phyloP scores from a whole-genome alignment of 441 rosid genomes.

The Populus tomentosa region DNA sequence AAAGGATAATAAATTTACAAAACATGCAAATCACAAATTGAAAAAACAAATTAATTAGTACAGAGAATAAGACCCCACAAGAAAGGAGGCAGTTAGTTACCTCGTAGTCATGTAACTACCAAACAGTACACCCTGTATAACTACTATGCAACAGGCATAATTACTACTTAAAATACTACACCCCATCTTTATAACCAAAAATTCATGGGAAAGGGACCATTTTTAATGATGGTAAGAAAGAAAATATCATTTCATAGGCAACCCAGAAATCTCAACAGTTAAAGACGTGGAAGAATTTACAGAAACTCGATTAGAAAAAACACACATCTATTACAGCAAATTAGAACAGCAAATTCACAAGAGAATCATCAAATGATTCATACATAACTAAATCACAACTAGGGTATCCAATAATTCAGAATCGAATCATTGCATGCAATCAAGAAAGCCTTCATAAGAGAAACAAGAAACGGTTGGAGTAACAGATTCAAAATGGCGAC shows the following conservation, averaged over 20 bases:
- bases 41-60: neutral
- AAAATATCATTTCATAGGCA: neutral
- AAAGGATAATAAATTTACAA: neutral
- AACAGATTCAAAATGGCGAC: neutral
- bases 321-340: neutral
- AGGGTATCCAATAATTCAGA: slow-evolving; percentile 3
- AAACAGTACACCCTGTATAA: neutral
- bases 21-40: neutral
- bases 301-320: neutral
- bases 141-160: neutral
- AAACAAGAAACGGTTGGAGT: neutral
- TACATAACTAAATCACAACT: slow-evolving; percentile 3
- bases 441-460: neutral
- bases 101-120: neutral
- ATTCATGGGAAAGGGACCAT: neutral
- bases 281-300: neutral
- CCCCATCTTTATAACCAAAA: neutral
- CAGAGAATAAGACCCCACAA: neutral
- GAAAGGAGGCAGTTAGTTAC: neutral
- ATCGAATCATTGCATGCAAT: slow-evolving; percentile 23
- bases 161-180: neutral
- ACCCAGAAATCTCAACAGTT: neutral
- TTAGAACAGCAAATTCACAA: neutral
- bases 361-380: neutral
- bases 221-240: neutral